Evolutionary conservation across 1,284 basidiomycete species (phyloP).

Genomic region (Melampsora americana): DNA sequence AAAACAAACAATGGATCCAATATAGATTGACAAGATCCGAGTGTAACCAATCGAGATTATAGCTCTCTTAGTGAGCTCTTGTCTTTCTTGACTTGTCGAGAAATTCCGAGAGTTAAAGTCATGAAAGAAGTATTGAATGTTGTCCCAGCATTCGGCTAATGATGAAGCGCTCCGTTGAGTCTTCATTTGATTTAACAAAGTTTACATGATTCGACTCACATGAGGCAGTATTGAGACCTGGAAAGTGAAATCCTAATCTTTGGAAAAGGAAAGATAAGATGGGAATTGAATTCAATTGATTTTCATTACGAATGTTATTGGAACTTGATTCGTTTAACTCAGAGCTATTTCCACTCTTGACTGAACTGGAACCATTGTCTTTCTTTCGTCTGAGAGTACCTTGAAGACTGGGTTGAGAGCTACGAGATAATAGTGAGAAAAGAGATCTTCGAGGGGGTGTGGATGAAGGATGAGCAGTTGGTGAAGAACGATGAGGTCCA

Average conservation of each 20-base stretch:
- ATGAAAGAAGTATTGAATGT: slow-evolving; percentile 24
- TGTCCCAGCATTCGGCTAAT: slow-evolving; percentile 28
- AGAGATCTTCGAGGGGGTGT: slow-evolving; percentile 9
- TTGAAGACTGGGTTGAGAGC: neutral
- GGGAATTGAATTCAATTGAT: neutral
- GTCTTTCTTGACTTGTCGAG: slow-evolving; percentile 38
- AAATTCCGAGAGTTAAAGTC: slow-evolving; percentile 39
- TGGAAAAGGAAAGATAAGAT: slow-evolving; percentile 24
- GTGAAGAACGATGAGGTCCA: neutral
- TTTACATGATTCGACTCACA: neutral
- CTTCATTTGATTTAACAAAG: neutral
- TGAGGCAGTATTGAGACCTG: neutral
- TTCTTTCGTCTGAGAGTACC: neutral
- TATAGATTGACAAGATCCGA: slow-evolving; percentile 25
- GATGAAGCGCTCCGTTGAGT: neutral
- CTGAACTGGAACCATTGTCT: neutral
- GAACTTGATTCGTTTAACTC: too few relatives aligned
- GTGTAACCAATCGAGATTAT: slow-evolving; percentile 39
- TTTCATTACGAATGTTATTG: neutral
- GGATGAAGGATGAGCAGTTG: neutral
- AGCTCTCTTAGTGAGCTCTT: slow-evolving; percentile 35
- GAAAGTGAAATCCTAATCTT: slow-evolving; percentile 6
- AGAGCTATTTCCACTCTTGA: too few relatives aligned
- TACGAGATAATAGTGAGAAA: slow-evolving; percentile 17
- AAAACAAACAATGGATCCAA: slow-evolving; percentile 27